Percentiles rank a stretch among this genome's conserved stretches.
phyloP scores from a whole-genome alignment of 495 filamentous ascomycete species.

The Venustampulla echinocandica region DNA sequence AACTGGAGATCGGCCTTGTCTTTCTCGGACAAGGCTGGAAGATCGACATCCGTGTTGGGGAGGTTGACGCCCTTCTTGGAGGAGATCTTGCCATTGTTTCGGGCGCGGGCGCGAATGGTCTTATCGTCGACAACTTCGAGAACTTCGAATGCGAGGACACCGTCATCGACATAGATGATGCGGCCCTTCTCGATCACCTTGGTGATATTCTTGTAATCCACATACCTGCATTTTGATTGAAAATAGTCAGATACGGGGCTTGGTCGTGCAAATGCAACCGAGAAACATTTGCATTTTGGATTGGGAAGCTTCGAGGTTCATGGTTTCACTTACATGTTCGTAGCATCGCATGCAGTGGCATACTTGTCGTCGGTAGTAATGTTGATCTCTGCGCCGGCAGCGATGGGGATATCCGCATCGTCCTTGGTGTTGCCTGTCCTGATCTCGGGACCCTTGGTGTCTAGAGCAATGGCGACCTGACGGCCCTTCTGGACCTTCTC shows the following conservation, averaged over 20 bases:
- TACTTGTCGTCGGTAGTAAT: constrained; percentile 98
- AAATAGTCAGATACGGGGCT: neutral
- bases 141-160: constrained; percentile 92
- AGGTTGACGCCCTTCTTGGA: constrained; percentile 98
- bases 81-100: constrained; percentile 97
- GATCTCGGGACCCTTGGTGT: constrained; percentile 99
- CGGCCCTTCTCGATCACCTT: constrained; percentile 91
- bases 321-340: constrained; percentile 93
- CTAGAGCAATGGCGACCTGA: constrained; percentile 91
- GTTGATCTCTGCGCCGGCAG: constrained; percentile 73
- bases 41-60: constrained; percentile 95
- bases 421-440: constrained; percentile 84
- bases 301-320: too few relatives aligned
- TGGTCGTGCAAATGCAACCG: neutral
- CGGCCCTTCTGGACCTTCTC: constrained; percentile 67
- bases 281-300: too few relatives aligned
- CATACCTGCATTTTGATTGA: constrained; percentile 72
- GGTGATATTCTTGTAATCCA: constrained; percentile 99
- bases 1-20: constrained; percentile 88
- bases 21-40: constrained; percentile 97
- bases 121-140: constrained; percentile 78
- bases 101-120: constrained; percentile 71
- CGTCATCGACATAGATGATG: constrained; percentile 96
- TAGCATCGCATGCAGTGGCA: constrained; percentile 67
- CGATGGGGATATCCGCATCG: constrained; percentile 82